Evolutionary conservation across 306 rosid species (phyloP), one percentile per base, ranked within the genome.

Genomic region (Trifolium dubium): DNA sequence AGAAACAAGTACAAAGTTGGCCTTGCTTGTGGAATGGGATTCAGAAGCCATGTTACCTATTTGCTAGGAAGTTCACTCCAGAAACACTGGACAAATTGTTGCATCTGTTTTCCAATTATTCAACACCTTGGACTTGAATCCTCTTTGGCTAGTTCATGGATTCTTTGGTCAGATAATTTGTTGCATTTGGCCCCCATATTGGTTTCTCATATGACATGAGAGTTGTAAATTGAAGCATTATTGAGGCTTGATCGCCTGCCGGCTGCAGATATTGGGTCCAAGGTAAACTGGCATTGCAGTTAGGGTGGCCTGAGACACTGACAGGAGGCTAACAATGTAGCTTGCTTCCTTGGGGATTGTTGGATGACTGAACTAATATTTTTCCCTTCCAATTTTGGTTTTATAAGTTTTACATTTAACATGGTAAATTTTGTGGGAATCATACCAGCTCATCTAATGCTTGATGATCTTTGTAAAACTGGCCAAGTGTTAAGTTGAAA

Each of bases 1-100:
- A 95, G 99, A 95, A 10, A 81, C 92, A 88, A 80, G 98, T 92
- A 62, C 99, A 90, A 72, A 85, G 79, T 81, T 95, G 99, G 99
- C 97, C 98, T 44, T 95, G 99, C 91, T 76, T 92, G 67, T 90
- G 99, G 99, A 95, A 95, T 46, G 99, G 98, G 51, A 53, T 83
- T 77, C 88, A 81, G 80, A 86, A 85, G 72, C 99, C 99, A 1
- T 95, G 99, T 76, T 92, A 95, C 87, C 87, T 95, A 19, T 95
- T 95, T 84, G 99, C 99, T 8, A 90, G 99, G 83, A 95, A 95
- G 77, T 95, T 95, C 80, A 79, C 86, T 62, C 96, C 97, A 3
- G 97, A 89, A 64, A 86, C 98, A 77, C 84, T 88, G 47, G 82
- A 85, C 67, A 85, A 67, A 51, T 86, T 95, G 79, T 74, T 95